Conservation (phyloP, 169 alveolate species). For the Cyclospora cayetanensis region DNA sequence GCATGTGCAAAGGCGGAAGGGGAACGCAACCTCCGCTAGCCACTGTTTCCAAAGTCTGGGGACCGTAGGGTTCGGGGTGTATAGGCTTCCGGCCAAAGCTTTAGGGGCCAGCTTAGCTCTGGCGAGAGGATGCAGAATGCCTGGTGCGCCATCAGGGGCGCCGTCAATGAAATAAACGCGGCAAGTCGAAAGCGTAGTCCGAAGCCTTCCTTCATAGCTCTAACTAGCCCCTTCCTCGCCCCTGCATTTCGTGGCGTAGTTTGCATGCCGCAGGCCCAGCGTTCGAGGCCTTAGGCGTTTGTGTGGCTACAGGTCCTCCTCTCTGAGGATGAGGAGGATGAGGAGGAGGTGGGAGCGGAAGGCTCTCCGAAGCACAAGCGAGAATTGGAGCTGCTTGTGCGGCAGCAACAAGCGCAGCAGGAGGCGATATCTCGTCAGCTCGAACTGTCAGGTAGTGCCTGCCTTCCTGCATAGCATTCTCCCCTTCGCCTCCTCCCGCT, state of each 20-base stretch:
- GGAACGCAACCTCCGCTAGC: too few relatives aligned
- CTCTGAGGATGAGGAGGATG: conserved; percentile 57
- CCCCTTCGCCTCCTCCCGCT: too few relatives aligned
- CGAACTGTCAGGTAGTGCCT: not conserved
- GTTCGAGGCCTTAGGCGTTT: not conserved
- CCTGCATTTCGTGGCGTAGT: not conserved
- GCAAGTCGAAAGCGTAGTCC: not conserved
- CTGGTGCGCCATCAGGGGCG: conserved; percentile 65
- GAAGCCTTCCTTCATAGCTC: not conserved
- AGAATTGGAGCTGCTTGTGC: conserved; percentile 18
- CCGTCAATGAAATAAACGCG: conserved; percentile 62
- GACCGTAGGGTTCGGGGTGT: too few relatives aligned
- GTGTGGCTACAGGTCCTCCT: conserved; percentile 41
- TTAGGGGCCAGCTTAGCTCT: too few relatives aligned
- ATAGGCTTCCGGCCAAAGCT: too few relatives aligned
- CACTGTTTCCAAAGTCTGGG: too few relatives aligned
- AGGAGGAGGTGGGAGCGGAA: conserved; percentile 24
- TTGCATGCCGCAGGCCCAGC: not conserved
- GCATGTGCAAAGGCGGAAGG: too few relatives aligned
- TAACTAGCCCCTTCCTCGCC: not conserved
- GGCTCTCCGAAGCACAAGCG: not conserved
- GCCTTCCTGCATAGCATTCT: not conserved
- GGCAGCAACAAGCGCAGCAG: conserved; percentile 48
- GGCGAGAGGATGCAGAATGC: conserved; percentile 64
- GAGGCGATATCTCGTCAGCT: conserved; percentile 17